Base-by-base conservation (phyloP, 495 filamentous ascomycete genomes). In the Daldinia loculata region DNA sequence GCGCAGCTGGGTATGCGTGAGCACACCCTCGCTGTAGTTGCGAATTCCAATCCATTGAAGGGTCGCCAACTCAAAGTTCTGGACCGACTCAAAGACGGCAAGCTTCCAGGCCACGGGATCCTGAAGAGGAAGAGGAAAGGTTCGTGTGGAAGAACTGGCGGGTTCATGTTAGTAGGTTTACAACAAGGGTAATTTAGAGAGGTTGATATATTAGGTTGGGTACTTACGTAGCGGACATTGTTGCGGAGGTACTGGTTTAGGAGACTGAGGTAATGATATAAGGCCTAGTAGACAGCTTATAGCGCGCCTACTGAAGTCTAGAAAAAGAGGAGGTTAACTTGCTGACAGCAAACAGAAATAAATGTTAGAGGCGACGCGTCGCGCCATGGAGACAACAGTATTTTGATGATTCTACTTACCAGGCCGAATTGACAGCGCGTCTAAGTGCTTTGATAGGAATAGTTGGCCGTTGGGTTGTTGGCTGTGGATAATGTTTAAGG, bases 161-260 rank as follows among this genome's bases (percentile, higher is more conserved):
- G 9, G 11, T 4, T 22, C 22, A 22, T 48, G 19, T 48, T 48
- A 48, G 1, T 48, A 22, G 4, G 19, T 24, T 12, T 9, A 9
- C 0, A 12, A 12, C 3, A 12, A 22, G 19, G 9, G 22, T 24
- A 48, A 11, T 5, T 11, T 11, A 24, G 19, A 48, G 8, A 24
- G 17, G 3, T 14, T 3, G 17, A 48, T 48, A 24, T 19, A 4
- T 12, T 14, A 41, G 1, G 19, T 34, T 32, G 15, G 1, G 43
- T 48, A 48, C 43, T 48, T 48, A 48, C 43, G 19, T 48, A 11
- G 43, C 43, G 24, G 43, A 48, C 43, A 48, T 48, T 22, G 43
- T 48, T 14, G n/a, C 6, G 41, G 41, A 4, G 17, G 8, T 22
- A 4, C 41, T 45, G 8, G 7, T 7, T 45, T 45, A 7, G 41